A percentile compares a stretch with the other conserved stretches of the same genome.
Evolutionary conservation across 169 alveolate genomes (phyloP).

Genomic region (Plasmodium cynomolgi): DNA sequence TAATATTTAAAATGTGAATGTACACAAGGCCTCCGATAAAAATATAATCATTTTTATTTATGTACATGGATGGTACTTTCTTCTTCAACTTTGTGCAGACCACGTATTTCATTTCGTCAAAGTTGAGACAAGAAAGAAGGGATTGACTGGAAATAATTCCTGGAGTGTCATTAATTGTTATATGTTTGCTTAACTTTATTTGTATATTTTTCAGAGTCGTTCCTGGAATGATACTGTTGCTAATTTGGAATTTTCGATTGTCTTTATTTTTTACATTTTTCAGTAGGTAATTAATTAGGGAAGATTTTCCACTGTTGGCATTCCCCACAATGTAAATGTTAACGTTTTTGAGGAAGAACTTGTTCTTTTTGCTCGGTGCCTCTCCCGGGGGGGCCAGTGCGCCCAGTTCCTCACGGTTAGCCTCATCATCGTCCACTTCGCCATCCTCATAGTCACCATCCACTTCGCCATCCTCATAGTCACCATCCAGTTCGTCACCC

Average conservation of each 20-base stretch:
- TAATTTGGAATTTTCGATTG: conserved; percentile 13
- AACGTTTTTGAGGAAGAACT: conserved; percentile 3
- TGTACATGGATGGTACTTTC: conserved; percentile 48
- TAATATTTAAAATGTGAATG: conserved; percentile 62
- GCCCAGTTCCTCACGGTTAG: neutral
- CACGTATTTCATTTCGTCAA: conserved; percentile 75
- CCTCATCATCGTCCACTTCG: neutral
- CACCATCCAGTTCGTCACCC: neutral
- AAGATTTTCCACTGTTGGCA: conserved; percentile 69
- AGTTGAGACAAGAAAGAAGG: conserved; percentile 77
- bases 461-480: neutral
- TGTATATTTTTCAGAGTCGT: conserved; percentile 81
- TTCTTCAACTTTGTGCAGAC: conserved; percentile 66
- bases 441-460: neutral
- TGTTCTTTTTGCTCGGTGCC: neutral
- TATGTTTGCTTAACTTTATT: conserved; percentile 75
- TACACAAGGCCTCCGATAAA: conserved; percentile 69
- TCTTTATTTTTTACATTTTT: conserved; percentile 20
- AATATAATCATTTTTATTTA: conserved; percentile 69
- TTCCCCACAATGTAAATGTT: conserved; percentile 60
- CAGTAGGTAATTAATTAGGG: conserved; percentile 49
- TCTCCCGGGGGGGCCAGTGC: neutral
- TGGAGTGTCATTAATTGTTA: conserved; percentile 84
- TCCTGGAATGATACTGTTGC: conserved; percentile 85
- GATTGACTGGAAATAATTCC: conserved; percentile 82